Base-by-base conservation (phyloP, 1,284 basidiomycete species). In the Cryptococcus jaspeensis region DNA sequence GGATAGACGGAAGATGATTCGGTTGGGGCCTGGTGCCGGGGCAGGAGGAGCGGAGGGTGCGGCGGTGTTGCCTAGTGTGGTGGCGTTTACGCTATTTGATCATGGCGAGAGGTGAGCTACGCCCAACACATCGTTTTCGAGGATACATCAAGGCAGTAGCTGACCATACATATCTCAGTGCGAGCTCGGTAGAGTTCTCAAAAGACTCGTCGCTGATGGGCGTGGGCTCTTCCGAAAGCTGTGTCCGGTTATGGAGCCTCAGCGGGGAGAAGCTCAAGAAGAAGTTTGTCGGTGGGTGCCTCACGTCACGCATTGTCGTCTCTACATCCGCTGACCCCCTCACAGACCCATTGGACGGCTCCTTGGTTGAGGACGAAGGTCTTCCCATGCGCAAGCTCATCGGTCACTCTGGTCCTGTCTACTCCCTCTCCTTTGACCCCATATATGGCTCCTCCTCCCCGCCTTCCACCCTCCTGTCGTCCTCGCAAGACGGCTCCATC, bases 371-470 rank as follows among this genome's bases (percentile, higher is more conserved):
- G 73, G 90, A 87, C 72, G 87, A 87, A 55, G 89, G 87, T 1
- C 82, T 84, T 23, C 85, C 87, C 0, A 91, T 92, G 25, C 87
- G 94, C 37, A 97, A 97, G 78, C 83, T 99, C 13, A 87, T 99
- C 52, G 96, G 93, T 1, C 96, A 99, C 75, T 95, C 92, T 60
- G 96, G 92, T 1, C 92, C 96, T 18, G 92, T 99, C 28, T 99
- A 98, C 75, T 87, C 90, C 1, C 84, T 98, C 15, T 86, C 89
- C 7, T 99, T 99, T 71, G 96, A 99, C 72, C 92, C 94, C 1
- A 77, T 92, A 1, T 84, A 85, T 56, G 95, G 96, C 3, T 91
- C 93, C 15, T 87, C 90, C 20, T 83, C 83, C 3, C 83, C 92
- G 3, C 94, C 96, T 0, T 86, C 85, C 70, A 88, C 92, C 70